Percentiles rank a stretch among this genome's conserved stretches.
Conservation (phyloP, 305 asterid genomes). For the Caryopteris hybrid region DNA sequence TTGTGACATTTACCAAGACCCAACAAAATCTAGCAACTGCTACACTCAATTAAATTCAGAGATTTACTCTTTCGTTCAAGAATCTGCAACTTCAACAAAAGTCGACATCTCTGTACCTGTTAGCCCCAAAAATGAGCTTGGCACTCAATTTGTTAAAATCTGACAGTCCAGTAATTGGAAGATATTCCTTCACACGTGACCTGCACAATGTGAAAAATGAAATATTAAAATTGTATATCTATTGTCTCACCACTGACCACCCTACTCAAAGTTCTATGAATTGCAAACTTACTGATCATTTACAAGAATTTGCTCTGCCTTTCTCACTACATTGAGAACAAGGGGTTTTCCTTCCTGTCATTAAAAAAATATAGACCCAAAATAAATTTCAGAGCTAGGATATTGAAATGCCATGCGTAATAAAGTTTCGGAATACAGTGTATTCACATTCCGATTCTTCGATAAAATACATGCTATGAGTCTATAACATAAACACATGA, state of each 20-base stretch:
- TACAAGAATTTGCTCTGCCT: slow-evolving; percentile 68
- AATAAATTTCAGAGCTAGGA: background rate
- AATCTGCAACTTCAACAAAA: background rate
- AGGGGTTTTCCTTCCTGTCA: slow-evolving; percentile 80
- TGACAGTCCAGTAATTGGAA: slow-evolving; percentile 66
- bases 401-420: background rate
- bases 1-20: background rate
- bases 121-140: slow-evolving; percentile 70
- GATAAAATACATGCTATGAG: background rate
- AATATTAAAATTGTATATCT: background rate
- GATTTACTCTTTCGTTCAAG: background rate
- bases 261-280: background rate
- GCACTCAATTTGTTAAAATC: slow-evolving; percentile 81
- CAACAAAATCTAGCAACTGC: background rate
- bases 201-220: slow-evolving; percentile 27
- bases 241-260: background rate
- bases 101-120: slow-evolving; percentile 37
- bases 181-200: slow-evolving; percentile 74
- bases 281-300: slow-evolving; percentile 47
- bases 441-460: background rate
- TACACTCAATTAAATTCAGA: background rate
- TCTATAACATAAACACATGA: background rate
- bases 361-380: slow-evolving; percentile 2
- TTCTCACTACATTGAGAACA: slow-evolving; percentile 70
- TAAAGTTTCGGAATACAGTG: background rate